Base-by-base conservation (phyloP, 176 grass and related monocot species). In the Secale cereale region DNA sequence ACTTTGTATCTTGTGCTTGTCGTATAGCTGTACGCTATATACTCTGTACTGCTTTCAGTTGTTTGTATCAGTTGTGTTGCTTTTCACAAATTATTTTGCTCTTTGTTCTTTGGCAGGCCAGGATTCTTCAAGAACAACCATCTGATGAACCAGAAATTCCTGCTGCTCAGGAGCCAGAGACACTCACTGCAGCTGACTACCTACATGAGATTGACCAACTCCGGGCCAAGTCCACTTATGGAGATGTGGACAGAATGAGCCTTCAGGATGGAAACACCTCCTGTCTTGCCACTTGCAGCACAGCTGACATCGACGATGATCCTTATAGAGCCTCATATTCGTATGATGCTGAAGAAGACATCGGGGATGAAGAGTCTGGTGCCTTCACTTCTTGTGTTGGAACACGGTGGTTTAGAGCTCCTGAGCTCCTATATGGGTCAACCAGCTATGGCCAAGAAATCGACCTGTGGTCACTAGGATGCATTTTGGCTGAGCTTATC, bases 381-480 rank as follows among this genome's bases (percentile, higher is more conserved):
- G 78, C 73, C 76, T 87, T 95, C 37, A 98, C 96, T 16, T 93
- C 96, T 82, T 94, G 87, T 68, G 96, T 98, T 43, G 96, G 96
- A 45, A 98, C 96, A 73, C 83, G 96, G 65, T 98, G 96, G 91
- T 98, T 92, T 61, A 88, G 89, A 71, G 93, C 93, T 81, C 91
- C 96, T 41, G 96, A 98, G 78, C 90, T 98, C 50, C 82, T 98
- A 60, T 98, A 98, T 16, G 96, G 96, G 52, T 95, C 96, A 19
- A 95, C 91, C 66, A 91, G 52, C 69, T 98, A 98, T 2, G 89
- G 93, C n/a, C 87, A 79, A 54, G 93, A 95, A 81, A 56, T 98
- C 16, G 96, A 98, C 65, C 93, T 98, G 25, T 98, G 96, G 96
- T 91, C 96, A 25, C 70, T 98, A 70, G 96, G 93, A 59, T 98